Evolutionary conservation across 305 asterid species (phyloP), one percentile per base, ranked within the genome.

Genomic region (Caryopteris hybrid): DNA sequence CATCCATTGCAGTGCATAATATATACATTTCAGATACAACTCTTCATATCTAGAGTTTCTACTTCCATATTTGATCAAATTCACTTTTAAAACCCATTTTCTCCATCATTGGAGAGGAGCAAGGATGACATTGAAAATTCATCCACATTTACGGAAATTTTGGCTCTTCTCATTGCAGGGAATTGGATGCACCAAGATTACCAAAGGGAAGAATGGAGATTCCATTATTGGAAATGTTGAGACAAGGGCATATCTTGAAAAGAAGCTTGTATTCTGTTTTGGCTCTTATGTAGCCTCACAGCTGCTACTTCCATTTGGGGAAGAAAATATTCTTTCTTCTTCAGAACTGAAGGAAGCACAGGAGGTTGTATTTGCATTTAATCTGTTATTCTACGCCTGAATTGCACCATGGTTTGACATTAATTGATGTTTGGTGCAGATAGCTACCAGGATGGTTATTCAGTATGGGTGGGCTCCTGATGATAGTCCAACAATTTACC

Each of bases 401-500:
- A 50, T 6, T 42, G 65, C 64, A 53, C 56, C 16, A 16, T 25
- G 21, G 36, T 69, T 70, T 78, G 56, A 79, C 61, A 64, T 22
- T 50, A 38, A 39, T 66, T 55, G 69, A 45, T 61, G 27, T 70
- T 74, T 73, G 76, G 70, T 64, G 75, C 90, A 94, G 99, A 91
- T 94, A 80, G 96, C 99, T 43, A 94, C 97, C 39, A 68, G 87
- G 81, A 94, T 94, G 99, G 96, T 94, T 77, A 77, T 89, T 73
- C 96, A 91, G 66, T 94, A 76, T 78, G 99, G 96, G 20, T 94
- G 99, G 99, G 96, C 94, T 14, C 96, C 91, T 25, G 98, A 91
- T 74, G 93, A 87, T 64, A 89, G 92, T 73, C 91, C 95, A 41
- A 81, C 86, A 56, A 79, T 94, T 77, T 94, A 94, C 81, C 95